Percentiles rank a stretch among this genome's conserved stretches.
These are phyloP conservation scores for Cyberlindnera samutprakarnensis DNA, from an alignment of 805 yeast species.

Conservation along the genomic window DNA sequence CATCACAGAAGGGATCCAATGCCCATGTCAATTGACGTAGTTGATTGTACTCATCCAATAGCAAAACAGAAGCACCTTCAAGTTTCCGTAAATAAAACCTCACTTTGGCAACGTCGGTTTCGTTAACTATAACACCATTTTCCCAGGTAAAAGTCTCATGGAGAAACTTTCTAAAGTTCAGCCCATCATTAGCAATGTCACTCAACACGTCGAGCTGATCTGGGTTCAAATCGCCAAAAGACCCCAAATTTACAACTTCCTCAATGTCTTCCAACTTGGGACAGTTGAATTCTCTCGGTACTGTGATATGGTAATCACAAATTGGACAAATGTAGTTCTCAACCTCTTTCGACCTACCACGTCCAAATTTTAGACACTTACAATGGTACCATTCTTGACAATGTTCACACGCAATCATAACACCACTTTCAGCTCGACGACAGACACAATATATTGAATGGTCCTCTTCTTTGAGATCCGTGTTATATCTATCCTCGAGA, in stretches of 20 bases:
- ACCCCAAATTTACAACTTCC: conserved; percentile 22
- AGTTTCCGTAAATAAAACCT: conserved; percentile 41
- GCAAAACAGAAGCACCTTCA: conserved; percentile 33
- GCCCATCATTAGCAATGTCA: conserved; percentile 12
- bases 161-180: conserved; percentile 18
- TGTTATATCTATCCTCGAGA: conserved; percentile 18
- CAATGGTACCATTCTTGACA: conserved; percentile 72
- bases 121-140: conserved; percentile 17
- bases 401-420: conserved; percentile 63
- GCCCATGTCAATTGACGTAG: conserved; percentile 22
- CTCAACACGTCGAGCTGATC: conserved; percentile 24
- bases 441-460: conserved; percentile 48
- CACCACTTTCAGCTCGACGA: conserved; percentile 49
- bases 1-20: conserved; percentile 20
- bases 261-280: conserved; percentile 29
- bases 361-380: conserved; percentile 40
- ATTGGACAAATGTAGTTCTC: conserved; percentile 44
- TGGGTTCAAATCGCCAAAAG: conserved; percentile 24
- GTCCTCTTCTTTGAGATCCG: conserved; percentile 8
- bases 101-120: conserved; percentile 22
- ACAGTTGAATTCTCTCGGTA: conserved; percentile 26
- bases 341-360: conserved; percentile 23
- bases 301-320: conserved; percentile 34
- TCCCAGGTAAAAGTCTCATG: conserved; percentile 10
- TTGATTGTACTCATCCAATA: conserved; percentile 27